phyloP scores from a whole-genome alignment of 2,329 filamentous ascomycete genomes.

The Venturiaceae sp. region DNA sequence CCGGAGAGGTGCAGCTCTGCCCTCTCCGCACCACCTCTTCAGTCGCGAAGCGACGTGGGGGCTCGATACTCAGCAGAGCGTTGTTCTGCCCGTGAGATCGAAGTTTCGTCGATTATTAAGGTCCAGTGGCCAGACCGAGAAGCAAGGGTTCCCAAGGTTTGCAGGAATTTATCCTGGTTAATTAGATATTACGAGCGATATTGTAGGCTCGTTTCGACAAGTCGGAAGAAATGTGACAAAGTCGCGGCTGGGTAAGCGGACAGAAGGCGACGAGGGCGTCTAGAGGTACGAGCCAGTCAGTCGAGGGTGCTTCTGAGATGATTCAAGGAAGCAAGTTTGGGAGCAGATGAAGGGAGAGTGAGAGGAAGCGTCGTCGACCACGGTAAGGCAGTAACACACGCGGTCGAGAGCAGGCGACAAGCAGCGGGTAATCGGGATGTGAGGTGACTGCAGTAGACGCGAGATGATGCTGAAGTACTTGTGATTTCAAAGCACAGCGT shows the following conservation, averaged over 20 bases:
- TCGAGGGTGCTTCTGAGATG: neutral
- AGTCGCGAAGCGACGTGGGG: slow-evolving; percentile 6
- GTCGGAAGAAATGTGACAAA: neutral
- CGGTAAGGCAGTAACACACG: neutral
- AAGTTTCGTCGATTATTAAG: neutral
- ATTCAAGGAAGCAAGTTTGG: neutral
- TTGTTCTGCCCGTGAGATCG: neutral
- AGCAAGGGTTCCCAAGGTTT: neutral
- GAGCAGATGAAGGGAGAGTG: neutral
- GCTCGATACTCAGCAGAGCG: neutral
- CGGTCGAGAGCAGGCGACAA: neutral
- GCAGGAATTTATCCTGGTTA: neutral
- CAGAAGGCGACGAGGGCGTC: neutral
- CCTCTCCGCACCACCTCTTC: slow-evolving; percentile 27
- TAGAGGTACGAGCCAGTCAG: neutral
- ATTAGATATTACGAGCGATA: neutral
- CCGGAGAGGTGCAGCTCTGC: slow-evolving; percentile 29
- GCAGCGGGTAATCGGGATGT: neutral
- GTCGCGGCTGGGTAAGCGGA: neutral
- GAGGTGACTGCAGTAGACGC: neutral
- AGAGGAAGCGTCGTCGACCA: neutral
- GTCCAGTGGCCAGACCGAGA: neutral
- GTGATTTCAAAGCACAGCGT: neutral
- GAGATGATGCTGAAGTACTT: neutral
- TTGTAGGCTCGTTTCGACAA: neutral